Evolutionary conservation across 116 monocot genomes (phyloP).

Genomic region (Trichopus zeylanicus): DNA sequence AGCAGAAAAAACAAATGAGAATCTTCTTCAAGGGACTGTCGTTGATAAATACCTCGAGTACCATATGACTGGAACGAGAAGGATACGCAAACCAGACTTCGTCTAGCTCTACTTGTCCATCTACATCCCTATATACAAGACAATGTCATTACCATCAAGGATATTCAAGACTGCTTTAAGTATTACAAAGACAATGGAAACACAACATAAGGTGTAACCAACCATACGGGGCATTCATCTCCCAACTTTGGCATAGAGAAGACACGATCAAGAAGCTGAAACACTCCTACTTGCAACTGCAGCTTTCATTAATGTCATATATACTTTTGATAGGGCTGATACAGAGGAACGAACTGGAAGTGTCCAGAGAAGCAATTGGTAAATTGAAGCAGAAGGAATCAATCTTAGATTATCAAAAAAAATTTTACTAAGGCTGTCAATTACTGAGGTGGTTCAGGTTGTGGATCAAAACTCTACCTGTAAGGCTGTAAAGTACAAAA

Average conservation of each 20-base stretch:
- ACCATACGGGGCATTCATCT: constrained; percentile 61
- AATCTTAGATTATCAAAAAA: neutral
- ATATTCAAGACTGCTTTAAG: neutral
- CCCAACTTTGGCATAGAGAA: constrained; percentile 80
- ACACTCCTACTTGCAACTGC: constrained; percentile 95
- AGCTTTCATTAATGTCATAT: constrained; percentile 96
- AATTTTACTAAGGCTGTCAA: neutral
- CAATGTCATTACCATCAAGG: neutral
- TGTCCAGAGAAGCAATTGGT: constrained; percentile 1
- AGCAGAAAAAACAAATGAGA: neutral
- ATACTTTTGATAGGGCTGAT: constrained; percentile 76
- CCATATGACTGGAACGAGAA: constrained; percentile 90
- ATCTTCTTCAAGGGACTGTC: neutral
- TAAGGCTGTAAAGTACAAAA: constrained; percentile 96
- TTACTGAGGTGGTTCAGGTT: neutral
- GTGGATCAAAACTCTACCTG: constrained; percentile 36
- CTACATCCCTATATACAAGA: constrained; percentile 35
- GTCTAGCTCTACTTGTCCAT: constrained; percentile 74
- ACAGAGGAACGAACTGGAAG: constrained; percentile 81
- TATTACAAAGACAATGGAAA: neutral
- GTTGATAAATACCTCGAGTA: constrained; percentile 65
- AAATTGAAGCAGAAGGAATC: neutral
- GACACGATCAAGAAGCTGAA: constrained; percentile 88
- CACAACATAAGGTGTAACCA: constrained; percentile 8
- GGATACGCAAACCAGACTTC: constrained; percentile 99